Conservation (phyloP, 2,329 filamentous ascomycete species). For the Nigrograna mackinnonii region DNA sequence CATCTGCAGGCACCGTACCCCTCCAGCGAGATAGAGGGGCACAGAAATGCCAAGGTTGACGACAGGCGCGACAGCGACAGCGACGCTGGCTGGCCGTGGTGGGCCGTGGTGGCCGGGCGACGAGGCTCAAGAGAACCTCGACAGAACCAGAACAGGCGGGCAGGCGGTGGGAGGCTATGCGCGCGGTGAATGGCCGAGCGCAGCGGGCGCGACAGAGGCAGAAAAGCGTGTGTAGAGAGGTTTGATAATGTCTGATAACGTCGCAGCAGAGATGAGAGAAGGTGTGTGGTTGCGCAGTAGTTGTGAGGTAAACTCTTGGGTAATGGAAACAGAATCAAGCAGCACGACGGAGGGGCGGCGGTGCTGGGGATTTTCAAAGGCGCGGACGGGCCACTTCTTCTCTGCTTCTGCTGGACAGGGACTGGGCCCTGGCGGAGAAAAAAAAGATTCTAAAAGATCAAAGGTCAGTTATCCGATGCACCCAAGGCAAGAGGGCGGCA, state of each 20-base stretch:
- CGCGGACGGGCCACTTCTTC: constrained; percentile 31
- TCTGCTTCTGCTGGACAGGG: too few relatives aligned
- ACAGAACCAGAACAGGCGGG: too few relatives aligned
- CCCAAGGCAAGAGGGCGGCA: constrained; percentile 3
- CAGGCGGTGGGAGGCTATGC: constrained; percentile 41
- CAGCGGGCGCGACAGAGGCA: constrained; percentile 34
- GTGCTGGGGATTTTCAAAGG: constrained; percentile 36
- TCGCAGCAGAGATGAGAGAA: constrained; percentile 20
- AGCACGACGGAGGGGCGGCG: constrained; percentile 35
- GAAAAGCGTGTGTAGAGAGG: constrained; percentile 38
- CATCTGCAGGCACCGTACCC: constrained; percentile 54
- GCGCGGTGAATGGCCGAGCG: constrained; percentile 37
- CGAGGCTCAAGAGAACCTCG: too few relatives aligned
- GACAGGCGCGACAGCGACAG: constrained; percentile 39
- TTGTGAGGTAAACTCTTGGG: constrained; percentile 53
- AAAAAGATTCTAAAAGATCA: constrained; percentile 4
- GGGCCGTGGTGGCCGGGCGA: constrained; percentile 9
- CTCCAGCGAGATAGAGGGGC: constrained; percentile 41
- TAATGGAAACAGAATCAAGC: constrained; percentile 47
- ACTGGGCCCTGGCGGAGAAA: too few relatives aligned
- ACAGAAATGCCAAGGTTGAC: constrained; percentile 35
- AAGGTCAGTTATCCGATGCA: background rate
- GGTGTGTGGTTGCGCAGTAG: constrained; percentile 43
- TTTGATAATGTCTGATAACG: constrained; percentile 52
- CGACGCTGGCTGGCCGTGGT: constrained; percentile 10